A percentile compares a stretch with the other conserved stretches of the same genome.
Evolutionary conservation across 371 early-diverging fungal species (phyloP).

Genomic region (Entomophthora muscae): DNA sequence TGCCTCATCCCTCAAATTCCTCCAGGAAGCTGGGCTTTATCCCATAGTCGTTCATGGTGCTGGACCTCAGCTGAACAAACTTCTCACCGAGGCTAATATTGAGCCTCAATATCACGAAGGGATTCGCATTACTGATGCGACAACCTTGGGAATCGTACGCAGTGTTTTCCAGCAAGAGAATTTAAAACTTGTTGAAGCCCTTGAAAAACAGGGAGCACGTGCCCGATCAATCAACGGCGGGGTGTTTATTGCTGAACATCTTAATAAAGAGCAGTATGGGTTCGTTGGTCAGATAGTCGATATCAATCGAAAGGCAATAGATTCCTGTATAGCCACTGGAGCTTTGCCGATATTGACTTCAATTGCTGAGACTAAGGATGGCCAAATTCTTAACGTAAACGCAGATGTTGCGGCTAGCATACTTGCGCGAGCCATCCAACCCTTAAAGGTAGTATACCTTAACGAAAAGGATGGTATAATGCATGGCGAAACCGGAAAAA

Average conservation of each 20-base stretch:
- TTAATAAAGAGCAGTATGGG: constrained; percentile 82
- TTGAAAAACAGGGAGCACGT: constrained; percentile 82
- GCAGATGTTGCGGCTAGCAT: constrained; percentile 97
- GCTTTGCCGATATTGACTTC: constrained; percentile 88
- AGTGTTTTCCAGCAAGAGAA: constrained; percentile 84
- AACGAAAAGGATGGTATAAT: constrained; percentile 92
- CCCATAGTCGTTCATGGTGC: constrained; percentile 96
- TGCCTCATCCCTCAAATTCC: constrained; percentile 82
- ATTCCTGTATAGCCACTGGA: constrained; percentile 79
- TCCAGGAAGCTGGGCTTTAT: constrained; percentile 89
- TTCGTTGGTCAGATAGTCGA: constrained; percentile 76
- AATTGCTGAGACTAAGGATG: constrained; percentile 86
- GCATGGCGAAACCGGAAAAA: constrained; percentile 83
- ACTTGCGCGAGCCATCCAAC: constrained; percentile 85
- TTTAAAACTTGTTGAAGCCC: constrained; percentile 84
- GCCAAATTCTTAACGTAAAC: constrained; percentile 94
- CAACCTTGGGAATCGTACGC: constrained; percentile 81
- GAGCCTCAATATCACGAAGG: constrained; percentile 89
- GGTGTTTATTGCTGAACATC: constrained; percentile 84
- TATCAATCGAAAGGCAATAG: constrained; percentile 81
- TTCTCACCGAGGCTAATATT: constrained; percentile 71
- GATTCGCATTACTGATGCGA: constrained; percentile 85
- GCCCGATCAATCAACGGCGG: constrained; percentile 88
- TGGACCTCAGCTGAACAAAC: constrained; percentile 84
- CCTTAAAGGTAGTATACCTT: constrained; percentile 86